Base-by-base conservation (phyloP, 306 rosid genomes). In the Glycyrrhiza uralensis region DNA sequence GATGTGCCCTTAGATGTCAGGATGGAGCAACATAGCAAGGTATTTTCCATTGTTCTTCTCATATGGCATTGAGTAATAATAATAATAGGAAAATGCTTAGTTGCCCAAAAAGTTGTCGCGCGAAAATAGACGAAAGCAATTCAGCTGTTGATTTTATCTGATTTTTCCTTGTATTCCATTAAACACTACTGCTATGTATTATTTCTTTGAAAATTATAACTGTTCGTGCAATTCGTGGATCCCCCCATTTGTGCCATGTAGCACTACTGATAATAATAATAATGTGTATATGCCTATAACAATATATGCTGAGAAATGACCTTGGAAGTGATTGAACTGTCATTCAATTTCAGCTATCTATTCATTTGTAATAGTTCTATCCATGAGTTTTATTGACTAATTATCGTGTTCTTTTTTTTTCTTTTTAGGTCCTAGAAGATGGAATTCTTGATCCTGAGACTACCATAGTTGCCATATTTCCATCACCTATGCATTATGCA, bases 21-120 rank as follows among this genome's bases (percentile, higher is more conserved):
- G 78, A 91, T 94, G 97, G 99, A 94, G 85, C 97, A 94, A 66
- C 99, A 94, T 76, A 91, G 96, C 91, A 94, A 94, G 97, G 99
- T 94, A 64, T 72, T 69, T 76, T 19, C 14, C 75, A 36, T 67
- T 33, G 17, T 64, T 60, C 45, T 65, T 76, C 61, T 79, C 29
- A 7, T 52, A 36, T 33, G 9, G 45, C 42, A 17, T 55, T 26
- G 20, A 71, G 7, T 39, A 14, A 13, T 24, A 13, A n/a, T n/a
- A n/a, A n/a, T n/a, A n/a, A n/a, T n/a, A n/a, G n/a, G n/a, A n/a
- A n/a, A n/a, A n/a, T n/a, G n/a, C n/a, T n/a, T n/a, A n/a, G n/a
- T n/a, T n/a, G n/a, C n/a, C n/a, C n/a, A n/a, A n/a, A n/a, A n/a
- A n/a, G n/a, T n/a, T n/a, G n/a, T n/a, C n/a, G n/a, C n/a, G n/a